A percentile compares a stretch with the other conserved stretches of the same genome.
Conservation (phyloP, 176 grass and related monocot species). For the Areca catechu region DNA sequence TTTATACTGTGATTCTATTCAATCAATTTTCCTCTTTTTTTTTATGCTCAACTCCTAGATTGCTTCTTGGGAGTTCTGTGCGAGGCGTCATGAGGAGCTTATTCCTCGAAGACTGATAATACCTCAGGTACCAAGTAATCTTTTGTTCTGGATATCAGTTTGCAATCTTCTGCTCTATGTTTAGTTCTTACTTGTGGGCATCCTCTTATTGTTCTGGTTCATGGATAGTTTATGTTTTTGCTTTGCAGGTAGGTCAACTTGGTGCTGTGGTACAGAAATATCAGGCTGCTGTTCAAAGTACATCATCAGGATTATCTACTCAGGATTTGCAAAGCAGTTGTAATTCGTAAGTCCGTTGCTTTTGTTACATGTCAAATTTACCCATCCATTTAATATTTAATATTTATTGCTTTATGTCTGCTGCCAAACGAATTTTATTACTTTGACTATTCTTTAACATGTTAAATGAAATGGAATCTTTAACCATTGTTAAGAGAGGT, state of each 20-base stretch:
- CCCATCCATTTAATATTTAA: conserved; percentile 5
- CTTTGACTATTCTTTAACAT: no score
- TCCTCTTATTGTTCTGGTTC: conserved; percentile 2
- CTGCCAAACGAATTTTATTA: not conserved
- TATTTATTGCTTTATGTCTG: conserved; percentile 9
- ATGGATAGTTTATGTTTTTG: conserved; percentile 7
- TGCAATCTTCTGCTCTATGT: not conserved
- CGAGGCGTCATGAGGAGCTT: conserved; percentile 85
- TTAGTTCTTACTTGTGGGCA: conserved; percentile 3
- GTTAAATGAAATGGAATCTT: no score
- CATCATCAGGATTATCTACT: conserved; percentile 37
- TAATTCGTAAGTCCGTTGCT: conserved; percentile 67
- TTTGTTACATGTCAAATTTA: conserved; percentile 11
- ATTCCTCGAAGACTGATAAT: conserved; percentile 85
- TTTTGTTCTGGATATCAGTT: conserved; percentile 11
- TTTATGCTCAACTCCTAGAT: conserved; percentile 42
- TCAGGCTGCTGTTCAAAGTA: conserved; percentile 63
- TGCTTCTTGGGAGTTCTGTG: conserved; percentile 95
- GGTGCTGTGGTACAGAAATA: conserved; percentile 79
- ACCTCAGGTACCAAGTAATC: conserved; percentile 51
- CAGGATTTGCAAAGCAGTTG: conserved; percentile 92
- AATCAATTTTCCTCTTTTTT: conserved; percentile 1
- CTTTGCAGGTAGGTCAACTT: conserved; percentile 74
- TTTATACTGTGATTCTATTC: not conserved
- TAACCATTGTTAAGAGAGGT: no score